Evolutionary conservation across 208 protist genomes (phyloP), one percentile per base, ranked within the genome.

Genomic region (Phytomonas francai): DNA sequence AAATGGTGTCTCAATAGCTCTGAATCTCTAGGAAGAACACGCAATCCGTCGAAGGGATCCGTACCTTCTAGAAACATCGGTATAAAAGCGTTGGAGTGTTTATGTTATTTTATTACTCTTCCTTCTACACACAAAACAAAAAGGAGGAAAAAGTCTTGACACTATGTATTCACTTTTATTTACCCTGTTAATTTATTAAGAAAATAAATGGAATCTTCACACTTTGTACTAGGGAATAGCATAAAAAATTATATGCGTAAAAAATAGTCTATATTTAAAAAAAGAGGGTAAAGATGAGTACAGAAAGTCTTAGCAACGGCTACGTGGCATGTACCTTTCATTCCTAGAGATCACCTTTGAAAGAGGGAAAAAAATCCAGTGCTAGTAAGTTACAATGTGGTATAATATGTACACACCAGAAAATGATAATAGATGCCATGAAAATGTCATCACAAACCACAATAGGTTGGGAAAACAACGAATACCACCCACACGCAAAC

Each of bases 11-110:
- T 75, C 31, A 92, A 74, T 59, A 83, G 79, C 19, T 76, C 73
- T 12, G 73, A 60, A 6, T 91, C 84, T 25, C 78, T 76, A 0
- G 89, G 89, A 14, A 95, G 71, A 4, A 68, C 71, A 22, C 79
- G 74, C 34, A 95, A 76, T 2, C 84, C 89, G 31, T 88, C 85
- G 66, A 95, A 95, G n/a, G 76, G 80, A 59, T 91, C 86, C 0
- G 70, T 57, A 59, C 68, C 72, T 12, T 70, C 68, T 6, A 73
- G 30, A 29, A 81, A 80, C 25, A 63, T 30, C 11, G 75, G 71
- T 70, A 82, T 79, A n/a, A 39, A 60, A 11, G 33, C 67, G 16
- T 12, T 19, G 2, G 30, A 22, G 3, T 27, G 3, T 28, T 1
- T 61, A n/a, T 42, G 7, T 16, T 59, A n/a, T 61, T 68, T 31